Evolutionary conservation across 2,329 filamentous ascomycete genomes (phyloP).

Genomic region (Aspergillus ruber): DNA sequence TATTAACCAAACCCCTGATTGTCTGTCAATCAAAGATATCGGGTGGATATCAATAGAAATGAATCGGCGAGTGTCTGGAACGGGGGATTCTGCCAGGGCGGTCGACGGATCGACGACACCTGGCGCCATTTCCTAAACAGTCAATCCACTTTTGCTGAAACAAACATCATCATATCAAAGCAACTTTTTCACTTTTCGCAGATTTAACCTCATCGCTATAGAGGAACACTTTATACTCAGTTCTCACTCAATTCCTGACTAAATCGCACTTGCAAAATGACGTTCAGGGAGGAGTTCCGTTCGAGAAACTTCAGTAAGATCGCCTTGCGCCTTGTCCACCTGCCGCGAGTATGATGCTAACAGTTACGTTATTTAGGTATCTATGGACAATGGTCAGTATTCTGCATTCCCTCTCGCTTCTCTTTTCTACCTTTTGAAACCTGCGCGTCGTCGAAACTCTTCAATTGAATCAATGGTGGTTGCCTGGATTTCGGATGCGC

Average conservation of each 20-base stretch:
- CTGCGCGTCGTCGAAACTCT: conserved; percentile 1
- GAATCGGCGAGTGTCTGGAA: not conserved
- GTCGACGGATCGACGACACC: conserved; percentile 14
- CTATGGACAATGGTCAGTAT: conserved; percentile 61
- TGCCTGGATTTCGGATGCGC: conserved; percentile 12
- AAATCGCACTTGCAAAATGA: conserved; percentile 39
- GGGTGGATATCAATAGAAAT: not conserved
- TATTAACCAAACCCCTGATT: not conserved
- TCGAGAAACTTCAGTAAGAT: conserved; percentile 59
- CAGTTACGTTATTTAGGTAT: conserved; percentile 46
- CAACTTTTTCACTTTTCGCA: not conserved
- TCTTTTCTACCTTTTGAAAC: not conserved
- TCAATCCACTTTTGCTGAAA: not conserved
- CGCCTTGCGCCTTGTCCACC: not conserved
- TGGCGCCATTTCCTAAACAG: not conserved
- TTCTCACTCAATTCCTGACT: not conserved
- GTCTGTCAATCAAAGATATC: not conserved
- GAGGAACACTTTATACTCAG: not conserved
- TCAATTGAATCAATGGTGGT: conserved; percentile 9
- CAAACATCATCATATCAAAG: not conserved
- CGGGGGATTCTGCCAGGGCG: conserved; percentile 16
- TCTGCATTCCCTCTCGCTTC: conserved; percentile 1
- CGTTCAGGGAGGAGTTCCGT: conserved; percentile 56
- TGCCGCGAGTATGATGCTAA: conserved; percentile 13
- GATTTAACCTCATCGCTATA: not conserved